A percentile compares a stretch with the other conserved stretches of the same genome.
Conservation (phyloP, 345 rosid genomes). For the Jatropha curcas region DNA sequence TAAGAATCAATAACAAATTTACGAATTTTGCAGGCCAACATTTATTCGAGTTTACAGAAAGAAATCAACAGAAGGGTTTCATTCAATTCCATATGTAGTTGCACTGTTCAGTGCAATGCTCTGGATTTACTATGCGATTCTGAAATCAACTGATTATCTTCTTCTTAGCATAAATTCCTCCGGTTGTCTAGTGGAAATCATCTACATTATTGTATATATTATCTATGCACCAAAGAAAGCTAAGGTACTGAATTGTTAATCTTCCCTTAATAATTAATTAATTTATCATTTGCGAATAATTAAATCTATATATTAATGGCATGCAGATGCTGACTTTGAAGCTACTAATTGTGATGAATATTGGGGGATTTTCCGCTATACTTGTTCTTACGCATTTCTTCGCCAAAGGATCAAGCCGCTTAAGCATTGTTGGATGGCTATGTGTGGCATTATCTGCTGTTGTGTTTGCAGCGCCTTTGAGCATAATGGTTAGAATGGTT, state of each 20-base stretch:
- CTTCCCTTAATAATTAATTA: background rate
- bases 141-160: slow-evolving; percentile 47
- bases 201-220: slow-evolving; percentile 51
- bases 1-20: too few species aligned
- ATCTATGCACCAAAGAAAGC: slow-evolving; percentile 58
- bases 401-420: slow-evolving; percentile 24
- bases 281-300: background rate
- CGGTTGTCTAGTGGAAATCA: slow-evolving; percentile 55
- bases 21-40: slow-evolving; percentile 57
- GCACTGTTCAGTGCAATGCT: slow-evolving; percentile 65
- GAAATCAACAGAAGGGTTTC: slow-evolving; percentile 72
- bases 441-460: slow-evolving; percentile 33
- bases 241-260: slow-evolving; percentile 37
- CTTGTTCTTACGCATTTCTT: slow-evolving; percentile 31
- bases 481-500: slow-evolving; percentile 36
- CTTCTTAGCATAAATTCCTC: slow-evolving; percentile 63
- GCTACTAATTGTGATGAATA: slow-evolving; percentile 26
- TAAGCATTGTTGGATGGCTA: slow-evolving; percentile 41
- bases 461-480: slow-evolving; percentile 48
- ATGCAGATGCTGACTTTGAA: slow-evolving; percentile 41
- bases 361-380: slow-evolving; percentile 32
- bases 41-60: slow-evolving; percentile 55
- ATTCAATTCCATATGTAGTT: slow-evolving; percentile 65
- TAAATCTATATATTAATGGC: too few species aligned
- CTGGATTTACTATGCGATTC: slow-evolving; percentile 59